phyloP scores from a whole-genome alignment of 345 rosid species.

The Populus euphratica region DNA sequence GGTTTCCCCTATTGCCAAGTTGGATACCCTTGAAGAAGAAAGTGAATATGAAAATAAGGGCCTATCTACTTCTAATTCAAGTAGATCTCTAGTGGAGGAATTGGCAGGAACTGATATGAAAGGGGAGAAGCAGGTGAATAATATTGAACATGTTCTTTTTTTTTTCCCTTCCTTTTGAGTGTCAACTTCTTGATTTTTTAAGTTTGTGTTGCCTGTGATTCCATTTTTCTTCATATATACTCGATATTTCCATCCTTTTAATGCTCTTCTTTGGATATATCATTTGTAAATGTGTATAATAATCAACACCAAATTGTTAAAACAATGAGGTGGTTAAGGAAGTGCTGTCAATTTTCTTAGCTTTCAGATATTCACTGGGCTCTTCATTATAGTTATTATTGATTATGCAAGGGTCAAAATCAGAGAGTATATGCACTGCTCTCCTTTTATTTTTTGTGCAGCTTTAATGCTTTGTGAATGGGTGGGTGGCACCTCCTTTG shows the following conservation, averaged over 20 bases:
- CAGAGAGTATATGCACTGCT: neutral
- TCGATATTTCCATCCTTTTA: neutral
- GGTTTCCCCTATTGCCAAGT: slow-evolving; percentile 36
- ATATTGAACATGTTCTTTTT: neutral
- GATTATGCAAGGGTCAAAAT: neutral
- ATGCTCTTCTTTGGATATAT: neutral
- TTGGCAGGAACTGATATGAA: slow-evolving; percentile 28
- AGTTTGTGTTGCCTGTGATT: neutral
- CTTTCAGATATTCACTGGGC: neutral
- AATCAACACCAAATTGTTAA: neutral
- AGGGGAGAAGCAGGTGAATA: slow-evolving; percentile 51
- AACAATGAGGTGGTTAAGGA: neutral
- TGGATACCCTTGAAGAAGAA: slow-evolving; percentile 52
- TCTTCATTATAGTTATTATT: neutral
- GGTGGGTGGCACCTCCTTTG: neutral
- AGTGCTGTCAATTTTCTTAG: neutral
- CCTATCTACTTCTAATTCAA: slow-evolving; percentile 42
- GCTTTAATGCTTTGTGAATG: neutral
- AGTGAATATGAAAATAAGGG: slow-evolving; percentile 51
- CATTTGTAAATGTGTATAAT: neutral
- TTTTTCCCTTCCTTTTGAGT: slow-evolving; percentile 1
- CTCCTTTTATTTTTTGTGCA: neutral
- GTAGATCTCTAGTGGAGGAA: slow-evolving; percentile 39
- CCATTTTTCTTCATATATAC: neutral
- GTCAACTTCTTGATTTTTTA: neutral